Conservation (phyloP, 441 rosid genomes). For the Gossypium davidsonii region DNA sequence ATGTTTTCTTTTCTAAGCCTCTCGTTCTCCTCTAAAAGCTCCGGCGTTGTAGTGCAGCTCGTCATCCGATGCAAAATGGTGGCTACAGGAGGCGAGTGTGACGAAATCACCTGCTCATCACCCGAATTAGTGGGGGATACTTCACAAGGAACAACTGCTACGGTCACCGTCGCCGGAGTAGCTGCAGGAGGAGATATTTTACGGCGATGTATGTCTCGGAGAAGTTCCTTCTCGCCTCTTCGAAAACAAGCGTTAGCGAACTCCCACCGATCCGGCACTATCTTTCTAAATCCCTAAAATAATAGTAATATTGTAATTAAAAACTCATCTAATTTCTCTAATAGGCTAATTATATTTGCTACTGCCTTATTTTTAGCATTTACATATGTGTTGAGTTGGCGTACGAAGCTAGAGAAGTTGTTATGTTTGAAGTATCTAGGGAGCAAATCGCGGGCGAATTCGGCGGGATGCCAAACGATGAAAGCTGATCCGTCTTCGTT, state of each 20-base stretch:
- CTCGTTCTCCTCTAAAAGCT: conserved; percentile 77
- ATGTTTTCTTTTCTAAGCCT: conserved; percentile 61
- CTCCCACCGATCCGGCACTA: conserved; percentile 93
- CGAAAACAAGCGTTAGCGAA: conserved; percentile 71
- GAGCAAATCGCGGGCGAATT: conserved; percentile 81
- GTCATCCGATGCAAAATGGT: conserved; percentile 29
- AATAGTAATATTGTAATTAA: background rate
- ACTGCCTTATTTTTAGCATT: conserved; percentile 19
- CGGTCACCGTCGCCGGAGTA: conserved; percentile 26
- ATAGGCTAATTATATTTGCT: background rate
- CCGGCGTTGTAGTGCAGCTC: conserved; percentile 67
- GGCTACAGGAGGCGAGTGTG: conserved; percentile 56
- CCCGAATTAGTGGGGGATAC: conserved; percentile 75
- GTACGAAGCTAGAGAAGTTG: conserved; percentile 93
- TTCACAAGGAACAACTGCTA: conserved; percentile 21
- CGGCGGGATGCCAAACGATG: conserved; percentile 86
- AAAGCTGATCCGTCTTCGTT: conserved; percentile 76
- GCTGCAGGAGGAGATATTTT: conserved; percentile 41
- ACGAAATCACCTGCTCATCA: conserved; percentile 68
- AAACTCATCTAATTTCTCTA: background rate
- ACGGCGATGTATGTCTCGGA: conserved; percentile 79
- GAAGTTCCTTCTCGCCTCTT: conserved; percentile 64
- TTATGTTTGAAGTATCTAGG: conserved; percentile 92
- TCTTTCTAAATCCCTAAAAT: conserved; percentile 72
- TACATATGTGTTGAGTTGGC: conserved; percentile 91